phyloP scores from a whole-genome alignment of 2,329 filamentous ascomycete species.

The Colletotrichum sp. region DNA sequence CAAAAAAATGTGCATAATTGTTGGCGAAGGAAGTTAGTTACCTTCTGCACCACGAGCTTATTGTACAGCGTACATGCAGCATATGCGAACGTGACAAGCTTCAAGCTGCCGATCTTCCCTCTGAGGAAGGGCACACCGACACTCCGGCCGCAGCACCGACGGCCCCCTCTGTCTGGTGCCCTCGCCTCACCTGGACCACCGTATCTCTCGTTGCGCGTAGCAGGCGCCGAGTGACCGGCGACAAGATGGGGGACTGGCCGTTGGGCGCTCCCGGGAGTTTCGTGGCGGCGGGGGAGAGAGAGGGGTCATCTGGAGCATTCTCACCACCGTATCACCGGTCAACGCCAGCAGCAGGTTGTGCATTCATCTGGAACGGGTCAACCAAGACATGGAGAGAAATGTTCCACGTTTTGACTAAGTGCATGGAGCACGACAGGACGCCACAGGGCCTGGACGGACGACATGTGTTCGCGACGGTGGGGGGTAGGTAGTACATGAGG shows the following conservation, averaged over 20 bases:
- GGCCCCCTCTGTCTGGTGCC: not conserved
- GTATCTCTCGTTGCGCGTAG: not conserved
- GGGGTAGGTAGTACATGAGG: not conserved
- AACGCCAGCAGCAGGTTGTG: not conserved
- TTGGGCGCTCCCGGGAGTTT: not conserved
- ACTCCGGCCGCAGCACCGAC: constrained; percentile 2
- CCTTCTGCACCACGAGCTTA: not conserved
- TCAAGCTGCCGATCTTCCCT: not conserved
- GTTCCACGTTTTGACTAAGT: not conserved
- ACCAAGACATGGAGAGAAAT: not conserved
- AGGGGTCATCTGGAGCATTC: not conserved
- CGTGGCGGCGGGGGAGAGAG: not conserved
- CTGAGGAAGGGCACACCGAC: constrained; percentile 2
- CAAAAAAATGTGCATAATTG: not conserved
- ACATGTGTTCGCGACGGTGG: not conserved
- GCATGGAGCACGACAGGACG: constrained; percentile 4
- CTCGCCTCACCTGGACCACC: constrained; percentile 2
- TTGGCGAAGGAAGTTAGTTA: not conserved
- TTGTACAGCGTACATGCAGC: not conserved
- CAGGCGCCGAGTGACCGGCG: constrained; percentile 5
- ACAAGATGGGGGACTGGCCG: not conserved
- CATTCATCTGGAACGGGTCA: constrained; percentile 3
- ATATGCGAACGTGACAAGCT: not conserved
- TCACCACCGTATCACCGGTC: not conserved
- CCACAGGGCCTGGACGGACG: not conserved